phyloP scores from a whole-genome alignment of 2,329 filamentous ascomycete species.

The Botrytis elliptica region DNA sequence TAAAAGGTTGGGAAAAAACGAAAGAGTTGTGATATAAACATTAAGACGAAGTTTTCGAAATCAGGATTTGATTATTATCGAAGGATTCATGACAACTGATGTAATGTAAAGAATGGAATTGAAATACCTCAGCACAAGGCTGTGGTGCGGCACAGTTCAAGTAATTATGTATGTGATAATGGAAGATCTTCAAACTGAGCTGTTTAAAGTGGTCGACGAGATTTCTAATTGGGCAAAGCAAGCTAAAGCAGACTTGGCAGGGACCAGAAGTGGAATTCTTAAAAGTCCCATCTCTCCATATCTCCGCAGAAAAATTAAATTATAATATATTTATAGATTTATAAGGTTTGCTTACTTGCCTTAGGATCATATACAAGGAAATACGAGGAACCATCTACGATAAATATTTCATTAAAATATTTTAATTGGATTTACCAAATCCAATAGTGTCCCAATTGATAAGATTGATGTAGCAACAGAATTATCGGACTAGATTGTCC shows the following conservation, averaged over 20 bases:
- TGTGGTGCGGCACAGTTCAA: slow-evolving; percentile 12
- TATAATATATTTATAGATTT: background rate
- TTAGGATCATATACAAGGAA: background rate
- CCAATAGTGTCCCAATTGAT: background rate
- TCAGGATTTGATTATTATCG: background rate
- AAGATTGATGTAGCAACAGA: background rate
- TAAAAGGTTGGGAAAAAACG: background rate
- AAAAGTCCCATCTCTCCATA: background rate
- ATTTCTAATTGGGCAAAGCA: background rate
- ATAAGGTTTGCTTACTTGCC: background rate
- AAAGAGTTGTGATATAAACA: background rate
- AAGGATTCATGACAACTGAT: slow-evolving; percentile 2
- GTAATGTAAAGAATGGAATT: background rate
- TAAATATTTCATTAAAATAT: background rate
- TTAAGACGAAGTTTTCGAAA: background rate
- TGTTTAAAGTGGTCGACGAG: background rate
- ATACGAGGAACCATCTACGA: background rate
- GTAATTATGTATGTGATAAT: background rate
- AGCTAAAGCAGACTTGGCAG: background rate
- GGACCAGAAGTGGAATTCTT: background rate
- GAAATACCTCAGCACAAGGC: slow-evolving; percentile 10
- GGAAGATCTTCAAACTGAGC: background rate
- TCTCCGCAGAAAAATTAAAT: background rate
- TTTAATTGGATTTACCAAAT: background rate
- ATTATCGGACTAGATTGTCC: no score